phyloP scores from a whole-genome alignment of 345 rosid species.

The Turritis glabra region DNA sequence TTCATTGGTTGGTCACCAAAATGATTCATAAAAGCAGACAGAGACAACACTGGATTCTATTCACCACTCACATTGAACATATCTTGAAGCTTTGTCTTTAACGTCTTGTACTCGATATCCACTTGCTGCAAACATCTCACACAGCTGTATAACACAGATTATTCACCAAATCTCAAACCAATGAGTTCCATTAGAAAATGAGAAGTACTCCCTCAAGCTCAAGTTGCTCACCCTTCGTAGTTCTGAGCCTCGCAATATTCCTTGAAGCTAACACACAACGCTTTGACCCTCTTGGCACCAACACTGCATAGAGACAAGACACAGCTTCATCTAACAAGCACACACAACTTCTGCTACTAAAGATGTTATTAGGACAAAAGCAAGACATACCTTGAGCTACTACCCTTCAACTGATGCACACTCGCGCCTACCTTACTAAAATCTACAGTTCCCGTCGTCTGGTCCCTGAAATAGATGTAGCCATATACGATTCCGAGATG shows the following conservation, averaged over 20 bases:
- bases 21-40: background rate
- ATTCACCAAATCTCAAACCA: background rate
- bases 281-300: constrained; percentile 71
- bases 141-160: constrained; percentile 60
- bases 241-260: constrained; percentile 64
- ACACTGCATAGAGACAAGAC: constrained; percentile 50
- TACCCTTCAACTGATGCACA: constrained; percentile 95
- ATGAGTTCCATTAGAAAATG: background rate
- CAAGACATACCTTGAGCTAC: constrained; percentile 76
- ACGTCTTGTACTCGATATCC: constrained; percentile 49
- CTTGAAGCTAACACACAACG: constrained; percentile 60
- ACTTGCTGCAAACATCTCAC: constrained; percentile 73
- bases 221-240: constrained; percentile 80
- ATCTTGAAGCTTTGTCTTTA: constrained; percentile 67
- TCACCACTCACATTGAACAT: constrained; percentile 56
- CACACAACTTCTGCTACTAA: background rate
- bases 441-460: constrained; percentile 54
- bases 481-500: background rate
- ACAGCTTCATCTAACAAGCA: background rate
- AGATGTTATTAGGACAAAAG: background rate
- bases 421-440: constrained; percentile 59
- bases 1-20: background rate
- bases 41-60: background rate
- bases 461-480: constrained; percentile 47
- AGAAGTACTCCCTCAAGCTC: too few relatives aligned